Evolutionary conservation across 805 yeast species (phyloP), one percentile per base, ranked within the genome.

Genomic region (Yarrowia osloensis): DNA sequence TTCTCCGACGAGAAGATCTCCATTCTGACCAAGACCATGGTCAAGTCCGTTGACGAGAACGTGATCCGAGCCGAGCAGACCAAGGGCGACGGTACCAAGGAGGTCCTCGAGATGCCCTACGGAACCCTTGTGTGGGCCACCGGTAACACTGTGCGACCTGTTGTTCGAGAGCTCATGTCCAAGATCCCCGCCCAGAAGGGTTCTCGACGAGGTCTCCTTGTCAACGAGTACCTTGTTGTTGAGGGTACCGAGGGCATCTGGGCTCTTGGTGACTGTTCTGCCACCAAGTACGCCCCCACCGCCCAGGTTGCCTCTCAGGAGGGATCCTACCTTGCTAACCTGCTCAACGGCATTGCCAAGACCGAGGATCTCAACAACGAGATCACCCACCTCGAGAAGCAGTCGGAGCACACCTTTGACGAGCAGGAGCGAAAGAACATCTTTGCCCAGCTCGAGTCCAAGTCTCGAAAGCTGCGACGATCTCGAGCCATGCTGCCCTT

Each of bases 231-330:
- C 77, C 81, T 91, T 70, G 88, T 88, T 75, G 86, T 94, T 35
- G 87, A 90, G 74, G 98, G 98, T 76, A 84, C 91, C 49, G 83
- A 83, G 73, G 90, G 90, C 74, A 86, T 94, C 72, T 94, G 83
- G 78, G 98, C 97, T 61, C 80, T 93, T 68, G 98, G 98, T 77
- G 98, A 93, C 81, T 93, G 98, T 81, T 90, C 98, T 42, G 82
- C 85, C 69, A 90, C 95, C 70, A 90, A 90, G 76, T 87, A 86
- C 73, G 95, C 97, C 49, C 98, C 98, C 72, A 93, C 98, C 70
- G 98, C 98, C 28, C 98, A 93, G 83, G 98, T 92, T 67, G 98
- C 98, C 47, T 87, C 91, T 80, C 98, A 93, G 82, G 91, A 93
- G 80, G 98, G 97, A 77, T 81, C 83, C 67, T 93, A 85, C 79